These are phyloP conservation scores for Bigelowiella natans DNA, from an alignment of 78 protist genomes.

Conservation along the genomic window DNA sequence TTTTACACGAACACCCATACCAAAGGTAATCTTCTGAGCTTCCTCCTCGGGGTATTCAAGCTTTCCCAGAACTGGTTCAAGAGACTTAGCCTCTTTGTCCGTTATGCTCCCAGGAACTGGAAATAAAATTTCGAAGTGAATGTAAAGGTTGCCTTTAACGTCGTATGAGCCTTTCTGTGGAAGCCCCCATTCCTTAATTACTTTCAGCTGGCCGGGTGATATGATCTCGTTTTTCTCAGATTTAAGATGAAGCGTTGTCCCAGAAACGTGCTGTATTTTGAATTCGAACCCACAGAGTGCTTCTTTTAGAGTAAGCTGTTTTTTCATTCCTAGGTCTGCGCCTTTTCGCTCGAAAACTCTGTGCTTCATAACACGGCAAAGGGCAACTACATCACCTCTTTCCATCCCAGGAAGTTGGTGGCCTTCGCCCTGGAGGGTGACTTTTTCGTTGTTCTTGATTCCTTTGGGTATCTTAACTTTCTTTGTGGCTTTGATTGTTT, in stretches of 20 bases:
- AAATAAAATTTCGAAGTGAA: background rate
- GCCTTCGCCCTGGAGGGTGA: background rate
- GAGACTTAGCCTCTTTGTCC: background rate
- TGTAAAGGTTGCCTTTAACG: background rate
- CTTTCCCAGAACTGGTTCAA: background rate
- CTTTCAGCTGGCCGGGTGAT: background rate
- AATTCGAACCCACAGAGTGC: background rate
- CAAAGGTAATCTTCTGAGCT: background rate
- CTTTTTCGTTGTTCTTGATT: background rate
- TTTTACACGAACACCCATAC: background rate
- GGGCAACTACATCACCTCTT: background rate
- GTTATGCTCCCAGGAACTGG: background rate
- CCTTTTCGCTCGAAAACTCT: background rate
- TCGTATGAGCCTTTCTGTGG: background rate
- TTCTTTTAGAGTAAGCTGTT: background rate
- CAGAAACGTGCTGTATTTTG: constrained; percentile 7
- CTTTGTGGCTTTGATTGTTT: background rate
- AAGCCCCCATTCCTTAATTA: background rate
- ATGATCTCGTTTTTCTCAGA: background rate
- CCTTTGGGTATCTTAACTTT: background rate
- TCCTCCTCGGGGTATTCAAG: background rate
- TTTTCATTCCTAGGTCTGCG: constrained; percentile 2
- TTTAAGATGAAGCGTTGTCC: background rate
- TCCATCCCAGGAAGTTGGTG: background rate
- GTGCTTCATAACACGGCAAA: background rate